Percentiles rank a stretch among this genome's conserved stretches.
These are phyloP conservation scores for Paramecium pentaurelia DNA, from an alignment of 73 alveolate genomes.

Conservation along the genomic window DNA sequence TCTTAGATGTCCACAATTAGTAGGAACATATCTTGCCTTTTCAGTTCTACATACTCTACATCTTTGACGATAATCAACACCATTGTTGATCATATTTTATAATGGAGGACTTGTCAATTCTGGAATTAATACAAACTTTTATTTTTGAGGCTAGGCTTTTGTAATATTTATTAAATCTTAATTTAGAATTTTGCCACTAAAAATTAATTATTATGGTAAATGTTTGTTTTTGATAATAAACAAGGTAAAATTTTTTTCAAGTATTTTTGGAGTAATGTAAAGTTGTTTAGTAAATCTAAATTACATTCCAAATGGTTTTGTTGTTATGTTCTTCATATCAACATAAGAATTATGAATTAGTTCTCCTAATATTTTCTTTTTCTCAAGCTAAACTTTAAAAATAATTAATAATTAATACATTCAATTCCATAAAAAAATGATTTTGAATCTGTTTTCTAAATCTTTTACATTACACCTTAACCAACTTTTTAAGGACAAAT, in stretches of 20 bases:
- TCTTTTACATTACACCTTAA: not conserved
- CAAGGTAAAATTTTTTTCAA: not conserved
- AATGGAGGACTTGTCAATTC: not conserved
- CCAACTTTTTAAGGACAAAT: not conserved
- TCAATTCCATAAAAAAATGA: not conserved
- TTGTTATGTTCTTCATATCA: not conserved
- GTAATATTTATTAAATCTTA: not conserved
- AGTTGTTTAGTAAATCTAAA: not conserved
- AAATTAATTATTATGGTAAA: not conserved
- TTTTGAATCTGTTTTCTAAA: not conserved
- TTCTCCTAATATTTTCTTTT: not conserved
- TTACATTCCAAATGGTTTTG: not conserved
- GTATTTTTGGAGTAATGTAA: not conserved
- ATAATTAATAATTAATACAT: not conserved
- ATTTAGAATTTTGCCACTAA: not conserved
- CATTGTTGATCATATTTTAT: not conserved
- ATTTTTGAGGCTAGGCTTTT: not conserved
- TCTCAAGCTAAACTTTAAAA: not conserved
- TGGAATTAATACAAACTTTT: not conserved
- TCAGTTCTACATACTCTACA: not conserved
- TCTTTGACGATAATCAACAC: not conserved
- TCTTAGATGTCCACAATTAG: not conserved
- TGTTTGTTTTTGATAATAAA: not conserved
- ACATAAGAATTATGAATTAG: not conserved
- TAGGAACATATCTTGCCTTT: not conserved